Base-by-base conservation (phyloP, 2,329 filamentous ascomycete genomes). In the Pseudopithomyces chartarum region DNA sequence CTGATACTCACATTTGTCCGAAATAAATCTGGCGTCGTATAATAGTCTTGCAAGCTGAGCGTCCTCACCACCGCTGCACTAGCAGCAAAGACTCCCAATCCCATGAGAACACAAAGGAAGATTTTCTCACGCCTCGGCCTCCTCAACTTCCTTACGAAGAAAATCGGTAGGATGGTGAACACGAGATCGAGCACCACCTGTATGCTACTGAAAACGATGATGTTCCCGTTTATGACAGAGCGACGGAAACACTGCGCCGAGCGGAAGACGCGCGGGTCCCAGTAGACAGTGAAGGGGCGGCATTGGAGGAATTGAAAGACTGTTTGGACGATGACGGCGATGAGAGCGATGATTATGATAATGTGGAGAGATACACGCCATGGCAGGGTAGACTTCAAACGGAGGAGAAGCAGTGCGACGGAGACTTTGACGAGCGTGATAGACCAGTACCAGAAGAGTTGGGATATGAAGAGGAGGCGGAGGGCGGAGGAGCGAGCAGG, bases 401-500 rank as follows among this genome's bases (percentile, higher is more conserved):
- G 66, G 1, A 69, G 55, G 12, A 71, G 62, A 13, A 71, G 60
- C 1, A 55, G 47, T 23, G 65, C 65, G 34, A 71, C 67, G 26
- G 57, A 61, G 26, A 69, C 54, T 39, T 70, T 69, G 48, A 66
- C 57, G 10, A 69, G 56, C 3, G 61, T 63, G n/a, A 69, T 61
- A n/a, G 62, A 58, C 54, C 63, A 70, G 54, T 66, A 66, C 67
- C 67, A 71, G 39, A 70, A 29, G 4, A 67, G 53, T 58, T 71
- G 68, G 38, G 54, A 55, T 22, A 64, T 58, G 59, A 71, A 71
- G 58, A 69, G 50, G 29, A 69, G 61, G 46, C 56, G 57, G 23
- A 68, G 57, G 44, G 65, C 58, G 11, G 44, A 32, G 4, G 51
- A 39, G 20, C 66, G 66, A 12, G 49, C 34, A 7, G 52, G n/a